Base-by-base conservation (phyloP, 495 filamentous ascomycete genomes). In the Podospora didyma region DNA sequence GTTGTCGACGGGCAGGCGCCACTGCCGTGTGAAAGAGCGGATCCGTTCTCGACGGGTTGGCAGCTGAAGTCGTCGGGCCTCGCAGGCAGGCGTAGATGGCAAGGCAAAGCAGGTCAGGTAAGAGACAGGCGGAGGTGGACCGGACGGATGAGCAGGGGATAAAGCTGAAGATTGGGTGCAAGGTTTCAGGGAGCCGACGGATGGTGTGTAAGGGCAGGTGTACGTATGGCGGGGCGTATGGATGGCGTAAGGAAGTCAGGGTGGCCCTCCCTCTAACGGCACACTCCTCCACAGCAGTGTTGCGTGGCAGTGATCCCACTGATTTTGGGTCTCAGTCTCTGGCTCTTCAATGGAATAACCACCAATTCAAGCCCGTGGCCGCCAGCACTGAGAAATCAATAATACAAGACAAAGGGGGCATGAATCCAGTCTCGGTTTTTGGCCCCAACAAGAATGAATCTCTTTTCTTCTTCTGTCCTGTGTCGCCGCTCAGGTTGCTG, bases 151-250 rank as follows among this genome's bases (percentile, higher is more conserved):
- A 55, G 59, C 59, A 56, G 61, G 59, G 56, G 53, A 66, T 69
- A 64, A 66, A 69, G 66, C 58, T 63, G 63, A 61, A 48, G 59
- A 41, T 53, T 45, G 56, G 61, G 49, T 47, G 65, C 49, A 58
- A 58, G 58, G 59, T 62, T 67, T 66, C 60, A 66, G 58, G 58
- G 55, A 58, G 55, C 63, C 51, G 55, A 34, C 26, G 53, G 12
- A 41, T 41, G 23, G 54, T 50, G 37, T 52, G 26, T 31, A 31
- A 31, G 3, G 26, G 49, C 45, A 49, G 49, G 56, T 47, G 55
- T 60, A 44, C 20, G 53, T 51, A 53, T 59, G 35, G 21, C 37
- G 51, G 54, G 47, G 65, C 59, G 47, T 62, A 62, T 59, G 62
- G 60, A 59, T 49, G 37, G 19, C 17, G 23, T 31, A 31, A 22